Conservation (phyloP, 192 early-diverging fungal species). For the Rhizophlyctis rosea region DNA sequence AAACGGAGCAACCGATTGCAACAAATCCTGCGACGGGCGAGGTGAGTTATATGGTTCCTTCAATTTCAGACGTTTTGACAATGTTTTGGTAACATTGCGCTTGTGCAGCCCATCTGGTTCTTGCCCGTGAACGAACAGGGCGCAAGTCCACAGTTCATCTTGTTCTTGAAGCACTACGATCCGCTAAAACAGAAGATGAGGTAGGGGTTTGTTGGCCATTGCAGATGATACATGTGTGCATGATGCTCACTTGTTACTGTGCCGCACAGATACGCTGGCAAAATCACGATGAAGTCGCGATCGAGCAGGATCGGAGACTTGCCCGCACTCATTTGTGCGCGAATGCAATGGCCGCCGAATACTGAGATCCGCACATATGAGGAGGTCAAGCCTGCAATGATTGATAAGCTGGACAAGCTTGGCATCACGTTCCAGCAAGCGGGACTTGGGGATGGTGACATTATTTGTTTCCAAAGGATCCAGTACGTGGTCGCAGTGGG, state of each 20-base stretch:
- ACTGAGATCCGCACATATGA: conserved; percentile 67
- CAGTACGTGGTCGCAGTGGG: background rate
- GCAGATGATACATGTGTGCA: background rate
- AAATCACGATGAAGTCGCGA: too few species aligned
- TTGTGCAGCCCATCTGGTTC: too few species aligned
- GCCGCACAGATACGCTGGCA: conserved; percentile 32
- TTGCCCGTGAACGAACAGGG: background rate
- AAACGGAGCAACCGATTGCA: background rate
- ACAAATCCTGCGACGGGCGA: background rate
- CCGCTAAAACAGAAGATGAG: conserved; percentile 55
- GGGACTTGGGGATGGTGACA: conserved; percentile 93
- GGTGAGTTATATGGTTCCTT: background rate
- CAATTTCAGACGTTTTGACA: too few species aligned
- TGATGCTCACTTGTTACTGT: background rate
- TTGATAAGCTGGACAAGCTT: conserved; percentile 69
- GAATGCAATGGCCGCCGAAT: conserved; percentile 51
- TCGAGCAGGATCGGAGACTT: too few species aligned
- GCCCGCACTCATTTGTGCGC: too few species aligned
- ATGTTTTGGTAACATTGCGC: too few species aligned
- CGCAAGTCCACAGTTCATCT: conserved; percentile 41
- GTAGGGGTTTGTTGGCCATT: conserved; percentile 38
- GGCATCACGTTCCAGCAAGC: conserved; percentile 69
- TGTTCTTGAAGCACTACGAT: conserved; percentile 88
- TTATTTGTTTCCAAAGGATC: conserved; percentile 78
- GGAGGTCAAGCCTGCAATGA: conserved; percentile 92